Base-by-base conservation (phyloP, 108 stramenopile genomes). In the Cylindrotheca fusiformis region DNA sequence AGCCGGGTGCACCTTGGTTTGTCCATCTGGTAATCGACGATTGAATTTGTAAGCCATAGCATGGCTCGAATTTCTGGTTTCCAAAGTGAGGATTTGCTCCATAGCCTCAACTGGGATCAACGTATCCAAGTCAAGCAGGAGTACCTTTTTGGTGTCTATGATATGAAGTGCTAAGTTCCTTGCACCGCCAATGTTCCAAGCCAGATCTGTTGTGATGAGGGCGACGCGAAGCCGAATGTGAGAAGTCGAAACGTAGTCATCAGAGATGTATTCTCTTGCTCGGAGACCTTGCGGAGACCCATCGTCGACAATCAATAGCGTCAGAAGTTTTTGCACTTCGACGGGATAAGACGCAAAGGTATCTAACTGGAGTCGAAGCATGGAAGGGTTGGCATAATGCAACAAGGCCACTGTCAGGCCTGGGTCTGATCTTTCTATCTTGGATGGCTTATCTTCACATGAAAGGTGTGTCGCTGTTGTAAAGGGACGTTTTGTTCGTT, bases 151-250 rank as follows among this genome's bases (percentile, higher is more conserved):
- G 5, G 69, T 71, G 29, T 71, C 60, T 5, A 20, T 21, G 21
- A 71, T 32, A 33, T 71, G 57, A 63, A 62, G 63, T 4, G 69
- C 69, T 29, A 71, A 48, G 56, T 71, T 71, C 17, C 59, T 23
- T 10, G 61, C 60, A 48, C 69, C 69, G 2, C 52, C 69, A 32
- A 63, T 61, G 52, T 71, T 71, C 61, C 61, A 71, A 36, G 55
- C 48, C 4, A 48, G 63, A 12, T 55, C 53, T 12, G 63, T 53
- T 2, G 28, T 31, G 32, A 71, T 55, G 21, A 30, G 60, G 26
- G 59, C 69, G 23, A 71, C 14, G n/a, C 60, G 46, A 18, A 71
- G 14, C 21, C 28, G 31, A 56, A 63, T 28, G 20, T 61, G 30
- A 1, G 21, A 22, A 28, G 27, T 23, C n/a, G n/a, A n/a, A n/a